Evolutionary conservation across 2,329 filamentous ascomycete species (phyloP).

Genomic region (Ophiobolus disseminans): DNA sequence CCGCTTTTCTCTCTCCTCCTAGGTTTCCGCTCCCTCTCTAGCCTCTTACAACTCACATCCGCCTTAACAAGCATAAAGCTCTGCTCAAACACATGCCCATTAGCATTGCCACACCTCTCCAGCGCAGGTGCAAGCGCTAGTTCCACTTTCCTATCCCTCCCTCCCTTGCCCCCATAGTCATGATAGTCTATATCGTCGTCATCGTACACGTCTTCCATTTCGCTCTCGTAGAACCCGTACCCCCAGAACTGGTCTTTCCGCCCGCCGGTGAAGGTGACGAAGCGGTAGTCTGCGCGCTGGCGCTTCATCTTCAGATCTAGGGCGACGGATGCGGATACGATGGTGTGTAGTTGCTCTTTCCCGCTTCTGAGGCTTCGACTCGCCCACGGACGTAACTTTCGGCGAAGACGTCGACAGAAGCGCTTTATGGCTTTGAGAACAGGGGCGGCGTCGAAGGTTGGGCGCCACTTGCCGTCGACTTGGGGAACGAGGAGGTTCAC

Average conservation of each 20-base stretch:
- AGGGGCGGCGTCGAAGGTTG: constrained; percentile 44
- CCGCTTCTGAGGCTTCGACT: constrained; percentile 37
- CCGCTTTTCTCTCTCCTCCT: constrained; percentile 19
- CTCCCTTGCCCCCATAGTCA: constrained; percentile 9
- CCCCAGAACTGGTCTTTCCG: constrained; percentile 43
- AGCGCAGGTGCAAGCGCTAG: constrained; percentile 47
- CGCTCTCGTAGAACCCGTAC: constrained; percentile 46
- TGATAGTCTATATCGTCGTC: constrained; percentile 30
- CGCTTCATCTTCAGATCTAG: constrained; percentile 49
- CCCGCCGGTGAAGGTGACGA: constrained; percentile 46
- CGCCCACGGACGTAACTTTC: constrained; percentile 42
- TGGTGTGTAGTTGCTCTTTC: constrained; percentile 43
- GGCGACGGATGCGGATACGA: constrained; percentile 45
- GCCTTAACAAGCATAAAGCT: constrained; percentile 48
- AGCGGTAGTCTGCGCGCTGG: constrained; percentile 47
- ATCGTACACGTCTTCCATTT: constrained; percentile 48
- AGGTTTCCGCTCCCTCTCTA: constrained; percentile 32
- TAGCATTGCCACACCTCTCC: constrained; percentile 48
- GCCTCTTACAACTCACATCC: constrained; percentile 45
- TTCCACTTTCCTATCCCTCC: constrained; percentile 37
- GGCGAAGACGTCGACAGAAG: constrained; percentile 38
- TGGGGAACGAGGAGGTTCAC: constrained; percentile 47
- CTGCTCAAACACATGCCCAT: constrained; percentile 47
- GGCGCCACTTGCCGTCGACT: constrained; percentile 46
- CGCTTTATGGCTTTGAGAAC: constrained; percentile 44